These are phyloP conservation scores for Draba incana DNA, from an alignment of 345 rosid species.

Conservation along the genomic window DNA sequence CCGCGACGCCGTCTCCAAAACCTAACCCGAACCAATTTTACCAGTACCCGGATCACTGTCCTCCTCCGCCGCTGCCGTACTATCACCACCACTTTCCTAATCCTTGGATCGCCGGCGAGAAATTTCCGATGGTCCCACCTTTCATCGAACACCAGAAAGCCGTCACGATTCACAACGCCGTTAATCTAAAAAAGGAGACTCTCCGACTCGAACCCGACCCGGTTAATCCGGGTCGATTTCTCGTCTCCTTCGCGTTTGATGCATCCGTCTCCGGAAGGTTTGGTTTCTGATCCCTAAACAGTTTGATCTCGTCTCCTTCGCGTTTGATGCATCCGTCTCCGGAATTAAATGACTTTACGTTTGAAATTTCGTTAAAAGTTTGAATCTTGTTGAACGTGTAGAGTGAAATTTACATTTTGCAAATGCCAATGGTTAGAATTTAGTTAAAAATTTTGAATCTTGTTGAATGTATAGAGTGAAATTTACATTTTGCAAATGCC, in stretches of 20 bases:
- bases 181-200: slow-evolving; percentile 73
- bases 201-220: slow-evolving; percentile 60
- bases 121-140: slow-evolving; percentile 52
- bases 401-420: no score
- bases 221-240: slow-evolving; percentile 56
- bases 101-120: slow-evolving; percentile 49
- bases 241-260: slow-evolving; percentile 78
- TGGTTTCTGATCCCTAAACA: not conserved
- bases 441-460: no score
- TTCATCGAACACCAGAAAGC: slow-evolving; percentile 70
- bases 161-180: slow-evolving; percentile 61
- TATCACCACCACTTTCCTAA: slow-evolving; percentile 44
- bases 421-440: no score
- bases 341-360: slow-evolving; percentile 37
- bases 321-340: slow-evolving; percentile 69
- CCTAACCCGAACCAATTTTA: slow-evolving; percentile 53
- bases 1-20: slow-evolving; percentile 68
- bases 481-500: no score
- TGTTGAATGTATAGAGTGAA: no score
- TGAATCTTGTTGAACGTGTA: no score
- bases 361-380: no score
- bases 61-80: slow-evolving; percentile 59
- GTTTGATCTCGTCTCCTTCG: slow-evolving; percentile 56
- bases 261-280: slow-evolving; percentile 74
- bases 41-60: slow-evolving; percentile 63